Conservation (phyloP, 2,329 filamentous ascomycete species). For the Hymenoscyphus scutula region DNA sequence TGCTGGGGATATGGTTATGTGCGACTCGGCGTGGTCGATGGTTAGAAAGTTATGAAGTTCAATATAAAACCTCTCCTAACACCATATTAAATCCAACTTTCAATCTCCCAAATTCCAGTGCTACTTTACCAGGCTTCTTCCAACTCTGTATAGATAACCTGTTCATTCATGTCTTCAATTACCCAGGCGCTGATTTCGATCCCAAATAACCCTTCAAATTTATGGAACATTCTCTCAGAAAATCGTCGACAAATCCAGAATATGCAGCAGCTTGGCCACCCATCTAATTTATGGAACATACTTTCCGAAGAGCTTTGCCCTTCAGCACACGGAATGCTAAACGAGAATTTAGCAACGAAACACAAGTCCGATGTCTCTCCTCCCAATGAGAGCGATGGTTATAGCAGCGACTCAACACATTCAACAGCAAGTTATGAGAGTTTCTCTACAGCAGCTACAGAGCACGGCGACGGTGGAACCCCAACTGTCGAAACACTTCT, state of each 20-base stretch:
- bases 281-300: too few relatives aligned
- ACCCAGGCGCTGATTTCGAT: not conserved
- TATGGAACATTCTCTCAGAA: conserved; percentile 1
- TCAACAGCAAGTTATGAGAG: conserved; percentile 1
- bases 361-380: not conserved
- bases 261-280: not conserved
- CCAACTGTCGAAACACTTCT: not conserved
- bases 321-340: too few relatives aligned
- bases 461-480: not conserved
- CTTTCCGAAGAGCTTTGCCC: too few relatives aligned
- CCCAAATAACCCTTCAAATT: not conserved
- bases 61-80: too few relatives aligned
- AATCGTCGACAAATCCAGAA: not conserved
- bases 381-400: not conserved
- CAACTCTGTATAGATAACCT: not conserved
- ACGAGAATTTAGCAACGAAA: not conserved
- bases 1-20: too few relatives aligned
- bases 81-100: too few relatives aligned
- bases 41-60: too few relatives aligned
- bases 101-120: too few relatives aligned
- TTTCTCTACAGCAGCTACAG: not conserved
- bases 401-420: not conserved
- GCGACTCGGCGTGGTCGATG: too few relatives aligned
- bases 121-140: not conserved
- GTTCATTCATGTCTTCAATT: not conserved